Percentiles rank a stretch among this genome's conserved stretches.
These are phyloP conservation scores for Otatea glauca DNA, from an alignment of 176 grass and related monocot species.

Conservation along the genomic window DNA sequence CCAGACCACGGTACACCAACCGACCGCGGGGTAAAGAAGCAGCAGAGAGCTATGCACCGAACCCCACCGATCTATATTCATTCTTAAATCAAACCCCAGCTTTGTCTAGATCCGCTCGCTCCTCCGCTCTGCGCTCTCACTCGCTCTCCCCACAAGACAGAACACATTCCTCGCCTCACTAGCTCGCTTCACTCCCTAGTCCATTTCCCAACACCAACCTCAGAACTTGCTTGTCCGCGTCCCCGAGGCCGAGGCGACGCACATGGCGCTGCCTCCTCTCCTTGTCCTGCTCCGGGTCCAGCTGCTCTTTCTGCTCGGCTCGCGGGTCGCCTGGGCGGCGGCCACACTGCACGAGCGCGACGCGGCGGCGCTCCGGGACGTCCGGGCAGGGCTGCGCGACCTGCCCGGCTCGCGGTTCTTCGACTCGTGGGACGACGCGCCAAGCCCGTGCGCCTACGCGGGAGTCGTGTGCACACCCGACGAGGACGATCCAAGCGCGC, in stretches of 20 bases:
- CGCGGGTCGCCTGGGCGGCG: background rate
- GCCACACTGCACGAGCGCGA: slow-evolving; percentile 56
- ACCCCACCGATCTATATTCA: background rate
- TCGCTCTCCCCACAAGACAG: background rate
- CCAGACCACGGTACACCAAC: slow-evolving; percentile 26
- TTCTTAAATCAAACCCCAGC: slow-evolving; percentile 32
- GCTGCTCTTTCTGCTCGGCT: slow-evolving; percentile 20
- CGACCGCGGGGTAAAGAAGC: slow-evolving; percentile 45
- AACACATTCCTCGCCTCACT: background rate
- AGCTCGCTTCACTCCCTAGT: background rate
- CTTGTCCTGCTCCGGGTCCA: slow-evolving; percentile 10
- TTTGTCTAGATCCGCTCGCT: slow-evolving; percentile 7
- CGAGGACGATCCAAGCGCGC: background rate
- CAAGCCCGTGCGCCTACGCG: slow-evolving; percentile 59
- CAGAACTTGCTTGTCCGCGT: slow-evolving; percentile 40
- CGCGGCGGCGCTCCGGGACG: slow-evolving; percentile 50
- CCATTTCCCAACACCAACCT: slow-evolving; percentile 35
- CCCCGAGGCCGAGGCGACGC: slow-evolving; percentile 44
- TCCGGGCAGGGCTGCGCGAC: slow-evolving; percentile 57
- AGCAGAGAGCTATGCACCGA: slow-evolving; percentile 3
- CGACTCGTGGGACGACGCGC: slow-evolving; percentile 64
- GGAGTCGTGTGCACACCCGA: slow-evolving; percentile 72
- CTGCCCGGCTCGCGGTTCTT: slow-evolving; percentile 76
- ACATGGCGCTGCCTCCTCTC: slow-evolving; percentile 50
- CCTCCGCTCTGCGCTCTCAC: background rate